Evolutionary conservation across 768 basidiomycete species (phyloP).

Genomic region (Hysterangium stoloniferum): DNA sequence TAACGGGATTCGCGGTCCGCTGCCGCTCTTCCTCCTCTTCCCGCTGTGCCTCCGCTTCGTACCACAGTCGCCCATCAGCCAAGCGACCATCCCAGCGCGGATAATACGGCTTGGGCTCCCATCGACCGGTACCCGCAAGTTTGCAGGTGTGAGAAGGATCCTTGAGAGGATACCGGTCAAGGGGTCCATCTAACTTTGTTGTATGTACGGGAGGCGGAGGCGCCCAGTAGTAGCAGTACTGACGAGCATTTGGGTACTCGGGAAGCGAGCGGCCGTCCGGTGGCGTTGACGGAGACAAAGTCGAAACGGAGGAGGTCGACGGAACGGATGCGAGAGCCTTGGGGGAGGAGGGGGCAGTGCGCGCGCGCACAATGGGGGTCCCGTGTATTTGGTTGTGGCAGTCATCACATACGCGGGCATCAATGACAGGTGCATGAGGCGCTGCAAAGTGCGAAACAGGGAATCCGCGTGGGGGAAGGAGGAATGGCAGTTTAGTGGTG

Average conservation of each 20-base stretch:
- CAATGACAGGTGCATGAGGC: slow-evolving; percentile 48
- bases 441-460: slow-evolving; percentile 51
- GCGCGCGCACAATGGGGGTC: slow-evolving; percentile 35
- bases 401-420: slow-evolving; percentile 66
- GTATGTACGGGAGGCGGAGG: slow-evolving; percentile 33
- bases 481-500: slow-evolving; percentile 59
- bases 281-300: slow-evolving; percentile 23
- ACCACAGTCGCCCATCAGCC: slow-evolving; percentile 62
- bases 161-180: slow-evolving; percentile 66
- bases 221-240: slow-evolving; percentile 23
- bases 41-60: slow-evolving; percentile 62
- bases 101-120: slow-evolving; percentile 54
- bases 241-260: slow-evolving; percentile 5
- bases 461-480: slow-evolving; percentile 63
- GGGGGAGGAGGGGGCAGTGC: slow-evolving; percentile 27
- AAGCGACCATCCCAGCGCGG: slow-evolving; percentile 38
- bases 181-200: slow-evolving; percentile 38
- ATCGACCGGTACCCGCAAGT: slow-evolving; percentile 70
- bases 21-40: slow-evolving; percentile 47
- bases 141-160: slow-evolving; percentile 66
- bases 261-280: slow-evolving; percentile 20
- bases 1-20: slow-evolving; percentile 52
- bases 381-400: slow-evolving; percentile 73
- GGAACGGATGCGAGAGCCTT: slow-evolving; percentile 31
- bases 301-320: slow-evolving; percentile 28